Percentiles rank a stretch among this genome's conserved stretches.
These are phyloP conservation scores for Hypoxylon rubiginosum DNA, from an alignment of 2,329 filamentous ascomycete species.

Conservation along the genomic window DNA sequence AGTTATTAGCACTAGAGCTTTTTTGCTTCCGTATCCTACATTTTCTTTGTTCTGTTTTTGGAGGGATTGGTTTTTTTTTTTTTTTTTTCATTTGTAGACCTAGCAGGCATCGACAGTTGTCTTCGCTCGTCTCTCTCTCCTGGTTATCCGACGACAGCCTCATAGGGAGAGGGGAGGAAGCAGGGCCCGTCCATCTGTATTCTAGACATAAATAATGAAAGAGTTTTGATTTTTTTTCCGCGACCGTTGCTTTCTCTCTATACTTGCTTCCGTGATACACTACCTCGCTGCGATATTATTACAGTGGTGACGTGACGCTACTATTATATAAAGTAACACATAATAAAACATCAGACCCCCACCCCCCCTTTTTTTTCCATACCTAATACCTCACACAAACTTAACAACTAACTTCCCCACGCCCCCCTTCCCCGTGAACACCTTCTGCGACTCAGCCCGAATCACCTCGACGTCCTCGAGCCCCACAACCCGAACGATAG, in stretches of 20 bases:
- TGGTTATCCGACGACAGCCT: not conserved
- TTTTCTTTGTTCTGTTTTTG: not conserved
- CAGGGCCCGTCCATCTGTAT: not conserved
- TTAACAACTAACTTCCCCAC: constrained; percentile 60
- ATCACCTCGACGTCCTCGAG: constrained; percentile 61
- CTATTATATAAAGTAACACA: not conserved
- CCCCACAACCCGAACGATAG: constrained; percentile 58
- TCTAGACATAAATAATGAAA: constrained; percentile 3
- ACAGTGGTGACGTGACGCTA: too few species aligned
- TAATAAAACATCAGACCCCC: too few species aligned
- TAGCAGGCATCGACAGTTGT: not conserved
- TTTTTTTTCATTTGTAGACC: too few species aligned
- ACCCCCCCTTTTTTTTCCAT: not conserved
- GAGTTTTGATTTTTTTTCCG: not conserved
- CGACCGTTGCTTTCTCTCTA: not conserved
- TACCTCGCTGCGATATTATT: not conserved
- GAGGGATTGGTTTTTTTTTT: not conserved
- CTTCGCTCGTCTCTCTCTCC: not conserved
- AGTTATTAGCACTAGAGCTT: too few species aligned
- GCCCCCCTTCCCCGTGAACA: constrained; percentile 58
- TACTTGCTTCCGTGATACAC: not conserved
- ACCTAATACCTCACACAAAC: constrained; percentile 44
- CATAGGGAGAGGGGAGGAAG: not conserved
- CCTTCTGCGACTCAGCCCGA: constrained; percentile 56
- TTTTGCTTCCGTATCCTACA: too few species aligned